phyloP scores from a whole-genome alignment of 768 basidiomycete species.

The Lentinula edodes region DNA sequence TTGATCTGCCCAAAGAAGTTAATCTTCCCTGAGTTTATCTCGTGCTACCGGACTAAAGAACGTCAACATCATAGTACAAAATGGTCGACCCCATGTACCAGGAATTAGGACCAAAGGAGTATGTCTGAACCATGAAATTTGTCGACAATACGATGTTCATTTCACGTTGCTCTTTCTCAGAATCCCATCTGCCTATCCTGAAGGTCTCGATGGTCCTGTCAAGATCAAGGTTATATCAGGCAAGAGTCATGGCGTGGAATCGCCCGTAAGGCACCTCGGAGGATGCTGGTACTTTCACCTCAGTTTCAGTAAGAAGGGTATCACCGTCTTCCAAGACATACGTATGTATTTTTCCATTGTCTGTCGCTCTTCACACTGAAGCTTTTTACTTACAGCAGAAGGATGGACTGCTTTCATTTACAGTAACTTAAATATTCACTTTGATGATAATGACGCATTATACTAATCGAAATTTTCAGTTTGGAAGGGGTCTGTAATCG shows the following conservation, averaged over 20 bases:
- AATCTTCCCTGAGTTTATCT: constrained; percentile 10
- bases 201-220: constrained; percentile 60
- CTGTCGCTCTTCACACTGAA: background rate
- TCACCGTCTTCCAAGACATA: constrained; percentile 71
- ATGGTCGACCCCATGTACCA: constrained; percentile 85
- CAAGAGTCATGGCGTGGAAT: constrained; percentile 78
- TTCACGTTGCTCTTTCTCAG: constrained; percentile 22
- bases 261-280: constrained; percentile 85
- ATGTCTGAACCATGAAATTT: constrained; percentile 13
- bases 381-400: constrained; percentile 35
- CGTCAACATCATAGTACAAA: constrained; percentile 51
- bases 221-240: constrained; percentile 86
- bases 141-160: background rate
- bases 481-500: constrained; percentile 56
- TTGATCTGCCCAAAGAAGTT: constrained; percentile 72
- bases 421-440: constrained; percentile 36
- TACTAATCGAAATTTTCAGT: constrained; percentile 28
- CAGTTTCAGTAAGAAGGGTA: constrained; percentile 51
- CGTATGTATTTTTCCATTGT: constrained; percentile 39
- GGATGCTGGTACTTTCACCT: constrained; percentile 94
- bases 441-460: background rate
- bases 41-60: constrained; percentile 14
- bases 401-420: constrained; percentile 92
- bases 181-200: constrained; percentile 70
- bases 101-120: constrained; percentile 66